Evolutionary conservation across 2,329 filamentous ascomycete species (phyloP), one percentile per base, ranked within the genome.

Genomic region (Aspergillus hiratsukae): DNA sequence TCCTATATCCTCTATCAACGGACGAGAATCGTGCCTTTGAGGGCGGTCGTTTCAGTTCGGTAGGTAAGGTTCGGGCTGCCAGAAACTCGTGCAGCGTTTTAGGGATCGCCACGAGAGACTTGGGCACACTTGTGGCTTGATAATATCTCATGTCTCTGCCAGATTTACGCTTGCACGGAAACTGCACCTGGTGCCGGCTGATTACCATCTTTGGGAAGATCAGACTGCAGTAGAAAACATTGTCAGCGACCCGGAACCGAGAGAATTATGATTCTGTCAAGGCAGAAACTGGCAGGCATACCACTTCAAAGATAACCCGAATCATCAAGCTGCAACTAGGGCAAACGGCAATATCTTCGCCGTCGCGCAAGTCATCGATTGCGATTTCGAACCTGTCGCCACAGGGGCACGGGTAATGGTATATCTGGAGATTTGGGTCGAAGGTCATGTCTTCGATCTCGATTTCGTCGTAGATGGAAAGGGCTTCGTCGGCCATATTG

Each of bases 371-470:
- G 73, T 97, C 92, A 54, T 82, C 85, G 55, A 97, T 85, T 21
- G 83, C 84, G 69, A 94, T 97, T 78, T 97, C 90, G 78, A 99
- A 99, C 58, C 90, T 85, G 78, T 99, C 94, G 78, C 94, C 94
- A 76, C 94, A 99, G 1, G 94, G 94, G 73, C 94, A 99, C 14
- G 94, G 94, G 74, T 96, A 96, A 77, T 93, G 89, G 79, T 96
- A 99, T 66, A 96, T 87, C 73, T 96, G 88, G 43, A 91, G 83
- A 3, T 82, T 81, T 49, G 86, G 78, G 75, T 97, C 91, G 73
- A 85, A 97, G 68, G 89, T 94, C 91, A 97, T 96, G 76, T 99
- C 94, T 75, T 97, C 93, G 78, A 97, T 97, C 74, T 97, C 93
- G 75, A 97, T 93, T 76, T 97, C 93, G 70, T 97, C 93, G 80